Conservation (phyloP, 768 basidiomycete species). For the Suillus decipiens region DNA sequence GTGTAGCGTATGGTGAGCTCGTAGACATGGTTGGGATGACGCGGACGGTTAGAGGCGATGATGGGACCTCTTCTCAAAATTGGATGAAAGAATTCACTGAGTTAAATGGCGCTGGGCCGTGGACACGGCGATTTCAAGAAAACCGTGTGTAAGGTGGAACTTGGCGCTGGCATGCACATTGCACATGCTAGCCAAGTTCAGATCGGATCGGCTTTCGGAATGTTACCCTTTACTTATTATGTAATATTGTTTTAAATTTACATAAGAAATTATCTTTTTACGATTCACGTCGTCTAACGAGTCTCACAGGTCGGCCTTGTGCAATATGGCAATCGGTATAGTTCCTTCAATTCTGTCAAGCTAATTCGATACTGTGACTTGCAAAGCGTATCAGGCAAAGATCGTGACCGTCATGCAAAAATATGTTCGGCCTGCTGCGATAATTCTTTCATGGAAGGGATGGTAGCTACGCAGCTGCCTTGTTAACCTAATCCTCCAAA, state of each 20-base stretch:
- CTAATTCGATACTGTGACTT: not conserved
- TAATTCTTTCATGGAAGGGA: not conserved
- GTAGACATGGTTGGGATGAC: not conserved
- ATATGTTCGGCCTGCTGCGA: not conserved
- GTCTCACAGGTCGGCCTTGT: not conserved
- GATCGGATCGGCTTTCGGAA: not conserved
- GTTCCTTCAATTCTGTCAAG: not conserved
- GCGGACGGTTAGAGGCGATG: not conserved
- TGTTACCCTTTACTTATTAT: not conserved
- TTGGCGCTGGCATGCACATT: not conserved
- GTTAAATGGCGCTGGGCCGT: not conserved
- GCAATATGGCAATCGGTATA: not conserved
- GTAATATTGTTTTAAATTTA: no score
- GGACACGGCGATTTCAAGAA: not conserved
- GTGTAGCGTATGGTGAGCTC: not conserved
- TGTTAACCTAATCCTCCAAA: not conserved
- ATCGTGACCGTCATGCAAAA: not conserved
- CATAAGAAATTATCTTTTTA: no score
- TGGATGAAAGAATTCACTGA: not conserved
- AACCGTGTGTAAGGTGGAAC: constrained; percentile 2
- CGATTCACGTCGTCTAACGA: no score
- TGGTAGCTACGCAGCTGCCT: not conserved
- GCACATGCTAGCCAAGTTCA: not conserved
- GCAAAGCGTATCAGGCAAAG: not conserved
- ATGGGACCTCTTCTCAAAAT: not conserved